Percentiles rank a stretch among this genome's conserved stretches.
Evolutionary conservation across 2,329 filamentous ascomycete species (phyloP).

Genomic region (Macrophomina pseudophaseolina): DNA sequence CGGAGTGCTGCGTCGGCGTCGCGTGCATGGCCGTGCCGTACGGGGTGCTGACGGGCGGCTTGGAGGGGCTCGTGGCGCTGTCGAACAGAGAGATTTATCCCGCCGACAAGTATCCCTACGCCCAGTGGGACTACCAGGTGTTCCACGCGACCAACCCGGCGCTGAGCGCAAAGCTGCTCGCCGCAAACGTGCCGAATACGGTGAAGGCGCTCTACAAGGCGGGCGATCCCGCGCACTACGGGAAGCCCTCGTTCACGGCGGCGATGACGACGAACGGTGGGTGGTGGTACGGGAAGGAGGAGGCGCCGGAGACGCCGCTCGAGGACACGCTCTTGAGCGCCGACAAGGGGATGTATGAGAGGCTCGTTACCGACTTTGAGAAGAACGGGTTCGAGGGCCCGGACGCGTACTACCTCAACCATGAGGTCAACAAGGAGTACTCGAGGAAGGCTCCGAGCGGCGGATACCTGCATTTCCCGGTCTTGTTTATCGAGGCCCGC

Average conservation of each 20-base stretch:
- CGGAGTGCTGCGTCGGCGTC: slow-evolving; percentile 39
- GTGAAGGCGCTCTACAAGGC: slow-evolving; percentile 35
- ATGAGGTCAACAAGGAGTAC: slow-evolving; percentile 50
- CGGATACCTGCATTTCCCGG: slow-evolving; percentile 41
- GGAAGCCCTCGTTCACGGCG: slow-evolving; percentile 35
- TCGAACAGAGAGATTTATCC: slow-evolving; percentile 55
- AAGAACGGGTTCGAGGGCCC: slow-evolving; percentile 48
- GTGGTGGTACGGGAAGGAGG: slow-evolving; percentile 39
- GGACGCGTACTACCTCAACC: slow-evolving; percentile 52
- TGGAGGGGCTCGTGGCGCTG: slow-evolving; percentile 41
- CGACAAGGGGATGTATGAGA: slow-evolving; percentile 37
- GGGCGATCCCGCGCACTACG: slow-evolving; percentile 33
- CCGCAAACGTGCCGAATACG: slow-evolving; percentile 33
- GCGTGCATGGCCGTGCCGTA: slow-evolving; percentile 48
- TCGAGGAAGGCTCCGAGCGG: slow-evolving; percentile 45
- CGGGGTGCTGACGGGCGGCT: slow-evolving; percentile 47
- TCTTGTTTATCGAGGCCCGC: slow-evolving; percentile 47
- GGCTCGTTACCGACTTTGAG: slow-evolving; percentile 43
- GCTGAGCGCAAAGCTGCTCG: slow-evolving; percentile 32
- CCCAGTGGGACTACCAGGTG: slow-evolving; percentile 43
- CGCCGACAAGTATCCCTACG: slow-evolving; percentile 46
- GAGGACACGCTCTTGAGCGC: slow-evolving; percentile 32
- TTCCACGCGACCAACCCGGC: slow-evolving; percentile 39
- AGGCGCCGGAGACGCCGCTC: slow-evolving; percentile 39
- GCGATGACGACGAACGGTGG: slow-evolving; percentile 35